Evolutionary conservation across 805 yeast species (phyloP).

Genomic region (Citeromyces matritensis): DNA sequence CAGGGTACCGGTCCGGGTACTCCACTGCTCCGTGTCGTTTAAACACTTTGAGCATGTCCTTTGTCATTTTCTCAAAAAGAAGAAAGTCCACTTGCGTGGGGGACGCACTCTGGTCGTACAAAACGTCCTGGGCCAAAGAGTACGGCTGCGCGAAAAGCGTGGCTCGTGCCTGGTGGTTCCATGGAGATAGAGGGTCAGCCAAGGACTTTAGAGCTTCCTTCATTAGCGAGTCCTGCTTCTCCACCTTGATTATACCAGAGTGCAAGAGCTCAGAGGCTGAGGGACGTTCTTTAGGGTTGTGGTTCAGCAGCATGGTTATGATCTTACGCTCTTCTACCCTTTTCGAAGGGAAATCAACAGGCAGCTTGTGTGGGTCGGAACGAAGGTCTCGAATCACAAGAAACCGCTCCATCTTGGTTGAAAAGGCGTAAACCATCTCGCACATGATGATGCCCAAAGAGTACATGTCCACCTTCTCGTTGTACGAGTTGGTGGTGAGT

Average conservation of each 20-base stretch:
- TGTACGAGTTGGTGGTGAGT: conserved; percentile 50
- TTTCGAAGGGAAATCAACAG: conserved; percentile 42
- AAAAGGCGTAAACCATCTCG: conserved; percentile 78
- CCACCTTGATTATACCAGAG: conserved; percentile 77
- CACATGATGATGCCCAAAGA: conserved; percentile 90
- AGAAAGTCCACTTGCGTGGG: conserved; percentile 29
- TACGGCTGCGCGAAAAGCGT: conserved; percentile 78
- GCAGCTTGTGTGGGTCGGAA: conserved; percentile 45
- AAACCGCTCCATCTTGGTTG: conserved; percentile 92
- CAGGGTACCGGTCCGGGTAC: conserved; percentile 33
- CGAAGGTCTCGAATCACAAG: conserved; percentile 55
- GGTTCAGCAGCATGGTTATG: conserved; percentile 54
- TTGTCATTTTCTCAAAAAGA: conserved; percentile 42
- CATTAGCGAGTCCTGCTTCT: conserved; percentile 79
- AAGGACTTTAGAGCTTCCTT: conserved; percentile 77
- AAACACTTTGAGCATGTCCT: conserved; percentile 49
- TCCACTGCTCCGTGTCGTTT: conserved; percentile 79
- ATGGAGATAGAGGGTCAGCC: conserved; percentile 83
- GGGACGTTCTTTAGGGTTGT: conserved; percentile 68
- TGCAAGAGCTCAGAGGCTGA: conserved; percentile 61
- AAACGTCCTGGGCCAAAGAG: conserved; percentile 67
- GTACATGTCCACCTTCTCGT: conserved; percentile 92
- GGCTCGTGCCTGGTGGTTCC: conserved; percentile 87
- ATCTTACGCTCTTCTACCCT: conserved; percentile 51
- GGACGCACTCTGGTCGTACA: conserved; percentile 44